These are phyloP conservation scores for Chlorophyllum brunneum DNA, from an alignment of 768 basidiomycete genomes.

Conservation along the genomic window DNA sequence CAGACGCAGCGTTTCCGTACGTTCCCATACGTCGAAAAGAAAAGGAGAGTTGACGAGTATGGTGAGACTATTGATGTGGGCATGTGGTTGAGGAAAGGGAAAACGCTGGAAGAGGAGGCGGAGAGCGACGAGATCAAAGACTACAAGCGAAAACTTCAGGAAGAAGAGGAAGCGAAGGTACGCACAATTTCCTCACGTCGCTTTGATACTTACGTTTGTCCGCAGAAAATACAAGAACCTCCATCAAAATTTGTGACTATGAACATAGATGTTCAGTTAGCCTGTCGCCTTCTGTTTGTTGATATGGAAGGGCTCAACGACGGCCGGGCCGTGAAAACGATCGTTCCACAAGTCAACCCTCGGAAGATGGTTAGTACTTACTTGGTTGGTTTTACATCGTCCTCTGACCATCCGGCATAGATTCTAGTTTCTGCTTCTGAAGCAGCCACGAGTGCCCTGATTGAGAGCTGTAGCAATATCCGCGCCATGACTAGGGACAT, in stretches of 20 bases:
- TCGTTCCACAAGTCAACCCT: constrained; percentile 94
- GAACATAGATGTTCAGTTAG: constrained; percentile 71
- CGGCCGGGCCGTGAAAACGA: constrained; percentile 94
- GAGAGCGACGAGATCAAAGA: constrained; percentile 81
- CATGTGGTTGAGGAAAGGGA: constrained; percentile 92
- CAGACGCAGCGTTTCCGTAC: constrained; percentile 85
- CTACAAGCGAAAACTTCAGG: constrained; percentile 66
- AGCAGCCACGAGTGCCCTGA: constrained; percentile 64
- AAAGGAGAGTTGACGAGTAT: constrained; percentile 88
- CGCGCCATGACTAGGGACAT: constrained; percentile 93
- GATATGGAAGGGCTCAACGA: constrained; percentile 98
- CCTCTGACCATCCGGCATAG: constrained; percentile 34
- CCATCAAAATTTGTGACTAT: constrained; percentile 89
- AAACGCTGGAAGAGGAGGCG: constrained; percentile 85
- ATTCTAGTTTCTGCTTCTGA: constrained; percentile 82
- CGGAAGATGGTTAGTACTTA: constrained; percentile 74
- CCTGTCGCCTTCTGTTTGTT: constrained; percentile 85
- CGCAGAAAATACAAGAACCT: constrained; percentile 73
- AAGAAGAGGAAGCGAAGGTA: constrained; percentile 68
- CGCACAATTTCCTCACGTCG: not conserved
- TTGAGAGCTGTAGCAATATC: constrained; percentile 78
- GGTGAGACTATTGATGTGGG: constrained; percentile 95
- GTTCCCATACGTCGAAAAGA: constrained; percentile 96
- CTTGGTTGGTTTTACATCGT: not conserved
- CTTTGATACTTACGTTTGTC: constrained; percentile 12